Base-by-base conservation (phyloP, 805 yeast species). In the Maudiozyma bulderi region DNA sequence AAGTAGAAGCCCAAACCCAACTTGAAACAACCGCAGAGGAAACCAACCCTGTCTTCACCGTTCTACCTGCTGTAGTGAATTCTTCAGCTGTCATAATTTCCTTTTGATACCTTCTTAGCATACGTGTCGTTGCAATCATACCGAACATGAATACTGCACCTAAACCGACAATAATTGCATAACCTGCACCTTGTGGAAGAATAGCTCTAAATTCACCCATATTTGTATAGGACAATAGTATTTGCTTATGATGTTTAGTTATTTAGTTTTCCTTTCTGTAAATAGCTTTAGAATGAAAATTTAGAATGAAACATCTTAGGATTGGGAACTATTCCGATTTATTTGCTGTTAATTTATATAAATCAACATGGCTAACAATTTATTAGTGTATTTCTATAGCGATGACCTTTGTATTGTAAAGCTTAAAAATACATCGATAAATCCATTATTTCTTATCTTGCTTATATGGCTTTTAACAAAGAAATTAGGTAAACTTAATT, bases 1-100 rank as follows among this genome's bases (percentile, higher is more conserved):
- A 68, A 1, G 95, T 86, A 3, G 88, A 86, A n/a, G 86, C 86
- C 89, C 89, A 83, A 8, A 96, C 88, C 98, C 98, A 90, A 8
- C 91, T 82, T 10, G 91, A 82, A 8, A 89, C 96, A 32, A 90
- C 96, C 7, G 96, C 95, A 7, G 95, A 82, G 5, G 91, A 82
- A 53, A 88, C 83, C 55, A 90, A 72, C 45, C 93, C 93, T 0
- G 91, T 81, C 57, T 84, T 85, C 40, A 90, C 95, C 3, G 87
- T 74, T 62, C 96, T 77, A 55, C 96, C 96, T 35, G 96, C 96
- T 5, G 96, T 89, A 3, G 95, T 80, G 57, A 90, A 90, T 62
- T 89, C 96, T 69, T 90, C 97, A 4, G 96, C 89, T 6, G 95
- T 87, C 67, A 88, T 83, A 49, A 85, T 76, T 66, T 90, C 96